These are phyloP conservation scores for Musa troglodytarum DNA, from an alignment of 176 grass and related monocot species.

Conservation along the genomic window DNA sequence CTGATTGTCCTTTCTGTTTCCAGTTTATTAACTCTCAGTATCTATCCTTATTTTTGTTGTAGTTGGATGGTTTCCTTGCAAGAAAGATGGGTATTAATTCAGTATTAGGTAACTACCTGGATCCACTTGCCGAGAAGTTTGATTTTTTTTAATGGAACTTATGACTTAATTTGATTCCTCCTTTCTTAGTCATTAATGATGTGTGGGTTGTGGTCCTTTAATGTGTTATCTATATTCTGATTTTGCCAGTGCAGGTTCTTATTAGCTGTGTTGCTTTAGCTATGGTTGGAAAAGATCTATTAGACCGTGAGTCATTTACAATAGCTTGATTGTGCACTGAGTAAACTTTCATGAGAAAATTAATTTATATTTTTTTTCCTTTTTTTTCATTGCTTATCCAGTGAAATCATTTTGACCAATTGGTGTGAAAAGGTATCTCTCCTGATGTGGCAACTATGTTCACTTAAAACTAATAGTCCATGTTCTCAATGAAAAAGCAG, in stretches of 20 bases:
- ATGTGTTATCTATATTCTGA: background rate
- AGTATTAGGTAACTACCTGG: constrained; percentile 85
- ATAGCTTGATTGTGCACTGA: background rate
- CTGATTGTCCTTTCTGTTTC: background rate
- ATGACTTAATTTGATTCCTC: background rate
- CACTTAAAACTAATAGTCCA: background rate
- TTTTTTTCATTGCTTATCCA: background rate
- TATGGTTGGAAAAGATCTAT: constrained; percentile 79
- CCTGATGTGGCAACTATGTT: background rate
- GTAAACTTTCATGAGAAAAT: background rate
- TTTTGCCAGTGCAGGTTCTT: constrained; percentile 48
- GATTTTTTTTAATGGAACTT: constrained; percentile 4
- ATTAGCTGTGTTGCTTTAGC: constrained; percentile 70
- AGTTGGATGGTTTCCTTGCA: constrained; percentile 92
- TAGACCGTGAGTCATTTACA: constrained; percentile 49
- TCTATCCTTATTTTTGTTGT: constrained; percentile 22
- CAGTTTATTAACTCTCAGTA: constrained; percentile 1
- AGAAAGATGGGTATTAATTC: constrained; percentile 93
- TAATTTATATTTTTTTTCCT: constrained; percentile 1
- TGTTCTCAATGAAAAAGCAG: background rate
- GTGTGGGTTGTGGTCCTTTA: background rate
- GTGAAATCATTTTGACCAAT: background rate
- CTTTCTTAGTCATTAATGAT: background rate
- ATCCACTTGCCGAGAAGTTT: constrained; percentile 92
- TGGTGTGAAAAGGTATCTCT: background rate